Base-by-base conservation (phyloP, 2,329 filamentous ascomycete species). In the Coniochaeta sp. region DNA sequence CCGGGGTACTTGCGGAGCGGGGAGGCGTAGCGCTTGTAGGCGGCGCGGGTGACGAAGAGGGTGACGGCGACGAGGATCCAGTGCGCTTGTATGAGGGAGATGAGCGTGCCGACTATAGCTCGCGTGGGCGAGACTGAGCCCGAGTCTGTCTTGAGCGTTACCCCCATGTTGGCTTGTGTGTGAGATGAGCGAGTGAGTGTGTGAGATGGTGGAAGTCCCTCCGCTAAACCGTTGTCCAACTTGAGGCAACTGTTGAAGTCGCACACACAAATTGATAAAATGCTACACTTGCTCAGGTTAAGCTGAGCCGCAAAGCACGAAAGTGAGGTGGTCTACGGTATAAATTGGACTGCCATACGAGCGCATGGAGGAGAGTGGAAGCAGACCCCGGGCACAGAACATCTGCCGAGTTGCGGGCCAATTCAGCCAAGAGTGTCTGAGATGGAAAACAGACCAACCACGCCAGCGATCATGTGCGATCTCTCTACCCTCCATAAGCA, bases 1-100 rank as follows among this genome's bases (percentile, higher is more conserved):
- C 67, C 67, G 0, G 66, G 67, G 49, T 65, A 68, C 28, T 60
- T 60, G n/a, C 65, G 63, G 14, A 68, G 60, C 2, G 67, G 67
- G 5, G 66, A 67, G 31, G 61, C 58, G 52, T 68, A 68, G 38
- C 63, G 61, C 26, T 61, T 63, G 56, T 63, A 63, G 13, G 65
- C 48, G 3, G 58, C 55, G 8, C 66, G 63, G 14, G 56, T 4
- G 33, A 64, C n/a, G 49, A 70, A 16, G 31, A 57, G 24, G n/a
- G 53, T 40, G 16, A 65, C 51, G 32, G 66, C 50, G 26, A 65
- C 13, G 27, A 63, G 22, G 8, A 60, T 48, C 65, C 65, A 69
- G 60, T 67, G 63, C 3, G 56, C 45, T 2, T 55, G 22, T 51
- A 65, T 31, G 51, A 64, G 50, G 30, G 53, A 38, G 9, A 60